phyloP scores from a whole-genome alignment of 2,329 filamentous ascomycete species.

The Cladorrhinum sp. region DNA sequence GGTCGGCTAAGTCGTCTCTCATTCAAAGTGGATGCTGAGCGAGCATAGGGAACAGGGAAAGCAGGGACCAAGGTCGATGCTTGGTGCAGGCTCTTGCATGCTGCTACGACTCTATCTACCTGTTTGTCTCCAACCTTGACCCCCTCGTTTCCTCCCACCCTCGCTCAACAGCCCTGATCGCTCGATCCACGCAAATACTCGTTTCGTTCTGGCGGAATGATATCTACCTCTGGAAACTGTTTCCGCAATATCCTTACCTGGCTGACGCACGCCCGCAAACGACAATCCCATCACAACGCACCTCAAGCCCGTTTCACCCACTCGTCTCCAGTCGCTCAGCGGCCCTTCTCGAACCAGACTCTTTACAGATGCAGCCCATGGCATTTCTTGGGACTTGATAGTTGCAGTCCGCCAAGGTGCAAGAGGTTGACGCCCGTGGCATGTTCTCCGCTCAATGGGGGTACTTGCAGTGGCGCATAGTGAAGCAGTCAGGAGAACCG shows the following conservation, averaged over 20 bases:
- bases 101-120: neutral
- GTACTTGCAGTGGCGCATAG: slow-evolving; percentile 8
- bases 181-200: slow-evolving; percentile 7
- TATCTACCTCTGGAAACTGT: slow-evolving; percentile 8
- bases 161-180: neutral
- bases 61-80: neutral
- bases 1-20: neutral
- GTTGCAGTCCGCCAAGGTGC: neutral
- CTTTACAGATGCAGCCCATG: neutral
- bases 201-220: slow-evolving; percentile 8
- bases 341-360: neutral
- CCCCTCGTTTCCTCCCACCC: neutral
- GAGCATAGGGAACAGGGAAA: neutral
- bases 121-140: neutral
- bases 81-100: neutral
- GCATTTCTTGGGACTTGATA: too few species aligned
- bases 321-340: neutral
- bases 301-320: slow-evolving; percentile 4
- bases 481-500: slow-evolving; percentile 3
- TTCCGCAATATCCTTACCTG: slow-evolving; percentile 4
- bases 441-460: neutral
- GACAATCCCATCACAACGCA: neutral
- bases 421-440: neutral
- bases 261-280: neutral
- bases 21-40: neutral